phyloP scores from a whole-genome alignment of 2,329 filamentous ascomycete species.

The Hypoxylon sp. region DNA sequence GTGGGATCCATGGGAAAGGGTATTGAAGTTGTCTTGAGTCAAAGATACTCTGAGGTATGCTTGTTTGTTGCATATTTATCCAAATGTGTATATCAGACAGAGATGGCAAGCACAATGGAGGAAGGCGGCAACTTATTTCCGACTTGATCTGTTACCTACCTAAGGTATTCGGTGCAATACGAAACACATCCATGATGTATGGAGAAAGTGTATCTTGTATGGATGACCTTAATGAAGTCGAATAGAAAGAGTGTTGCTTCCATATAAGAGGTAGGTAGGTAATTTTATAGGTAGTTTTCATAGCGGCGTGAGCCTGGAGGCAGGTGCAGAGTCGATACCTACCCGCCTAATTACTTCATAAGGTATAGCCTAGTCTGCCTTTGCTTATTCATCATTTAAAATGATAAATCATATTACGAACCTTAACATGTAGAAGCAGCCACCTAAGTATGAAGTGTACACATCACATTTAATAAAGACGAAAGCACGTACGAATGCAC shows the following conservation, averaged over 20 bases:
- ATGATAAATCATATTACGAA: not conserved
- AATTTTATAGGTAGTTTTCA: not conserved
- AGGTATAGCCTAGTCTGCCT: not conserved
- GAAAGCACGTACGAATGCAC: not conserved
- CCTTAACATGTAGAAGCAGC: not conserved
- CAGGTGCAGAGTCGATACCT: too few relatives aligned
- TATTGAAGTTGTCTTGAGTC: not conserved
- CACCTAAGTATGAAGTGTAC: not conserved
- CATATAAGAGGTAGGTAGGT: too few relatives aligned
- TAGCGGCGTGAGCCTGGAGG: not conserved
- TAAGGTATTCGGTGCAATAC: not conserved
- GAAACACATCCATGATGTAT: too few relatives aligned
- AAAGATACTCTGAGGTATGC: not conserved
- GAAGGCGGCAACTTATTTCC: not conserved
- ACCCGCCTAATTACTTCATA: not conserved
- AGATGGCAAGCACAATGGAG: not conserved
- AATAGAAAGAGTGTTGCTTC: not conserved
- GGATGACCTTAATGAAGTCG: not conserved
- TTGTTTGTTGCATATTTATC: not conserved
- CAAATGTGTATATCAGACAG: not conserved
- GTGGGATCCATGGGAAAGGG: not conserved
- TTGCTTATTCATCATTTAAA: too few relatives aligned
- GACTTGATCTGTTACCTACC: not conserved
- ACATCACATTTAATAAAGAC: not conserved
- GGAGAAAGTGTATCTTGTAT: not conserved